Evolutionary conservation across 2,329 filamentous ascomycete species (phyloP).

Genomic region (Talaromyces sp.): DNA sequence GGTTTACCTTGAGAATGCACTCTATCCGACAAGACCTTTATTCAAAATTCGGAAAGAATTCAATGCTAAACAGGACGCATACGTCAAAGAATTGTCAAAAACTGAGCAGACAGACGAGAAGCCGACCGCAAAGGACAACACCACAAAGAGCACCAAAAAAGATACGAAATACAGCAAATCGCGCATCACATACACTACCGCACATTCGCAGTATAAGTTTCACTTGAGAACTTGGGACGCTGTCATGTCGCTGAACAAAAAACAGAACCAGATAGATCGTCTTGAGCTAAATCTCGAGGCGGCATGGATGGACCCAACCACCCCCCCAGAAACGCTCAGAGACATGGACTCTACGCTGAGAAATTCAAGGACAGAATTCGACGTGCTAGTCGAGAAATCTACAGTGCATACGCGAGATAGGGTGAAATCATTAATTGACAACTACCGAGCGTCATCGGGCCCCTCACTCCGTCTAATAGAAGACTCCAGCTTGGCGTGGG

Average conservation of each 20-base stretch:
- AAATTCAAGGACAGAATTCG: constrained; percentile 7
- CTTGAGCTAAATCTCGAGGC: constrained; percentile 18
- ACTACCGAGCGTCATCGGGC: constrained; percentile 39
- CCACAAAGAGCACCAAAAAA: not conserved
- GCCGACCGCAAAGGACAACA: not conserved
- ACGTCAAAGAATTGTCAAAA: no score
- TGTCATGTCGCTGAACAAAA: not conserved
- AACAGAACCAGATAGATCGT: constrained; percentile 22
- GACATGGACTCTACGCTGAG: constrained; percentile 17
- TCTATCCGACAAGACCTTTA: not conserved
- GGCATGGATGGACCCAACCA: constrained; percentile 19
- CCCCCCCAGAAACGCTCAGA: constrained; percentile 15
- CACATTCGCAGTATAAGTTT: not conserved
- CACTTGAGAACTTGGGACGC: not conserved
- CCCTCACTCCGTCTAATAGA: constrained; percentile 26
- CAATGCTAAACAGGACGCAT: not conserved
- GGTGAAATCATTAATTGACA: constrained; percentile 35
- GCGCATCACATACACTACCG: not conserved
- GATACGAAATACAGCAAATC: not conserved
- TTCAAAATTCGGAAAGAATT: not conserved
- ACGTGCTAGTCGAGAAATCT: constrained; percentile 1
- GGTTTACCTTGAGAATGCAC: constrained; percentile 8
- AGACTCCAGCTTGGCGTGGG: constrained; percentile 58
- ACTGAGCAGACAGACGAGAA: not conserved
- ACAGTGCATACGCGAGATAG: not conserved